A percentile compares a stretch with the other conserved stretches of the same genome.
Conservation (phyloP, 1,139 yeast genomes). For the Saccharomyces pastorianus region DNA sequence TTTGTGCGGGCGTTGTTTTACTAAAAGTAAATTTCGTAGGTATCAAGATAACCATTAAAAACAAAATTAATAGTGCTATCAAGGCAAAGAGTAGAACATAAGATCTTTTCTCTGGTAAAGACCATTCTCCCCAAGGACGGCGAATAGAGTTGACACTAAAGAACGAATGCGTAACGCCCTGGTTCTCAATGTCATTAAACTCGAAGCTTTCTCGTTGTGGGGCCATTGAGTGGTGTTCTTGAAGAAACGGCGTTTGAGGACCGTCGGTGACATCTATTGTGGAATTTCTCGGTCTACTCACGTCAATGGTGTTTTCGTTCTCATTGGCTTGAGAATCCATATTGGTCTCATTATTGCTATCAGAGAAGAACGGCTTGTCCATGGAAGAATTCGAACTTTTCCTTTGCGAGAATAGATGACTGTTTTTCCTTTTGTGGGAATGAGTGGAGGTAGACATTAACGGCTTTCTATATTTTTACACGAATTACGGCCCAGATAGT, state of each 20-base stretch:
- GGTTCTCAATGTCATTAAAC: background rate
- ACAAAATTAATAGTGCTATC: background rate
- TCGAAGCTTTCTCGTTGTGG: background rate
- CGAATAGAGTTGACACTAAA: background rate
- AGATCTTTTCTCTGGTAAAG: background rate
- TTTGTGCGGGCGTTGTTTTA: background rate
- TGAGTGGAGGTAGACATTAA: background rate
- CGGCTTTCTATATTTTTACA: background rate
- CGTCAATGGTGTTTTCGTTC: background rate
- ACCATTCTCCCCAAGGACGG: background rate
- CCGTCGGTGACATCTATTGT: background rate
- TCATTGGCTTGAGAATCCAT: slow-evolving; percentile 1
- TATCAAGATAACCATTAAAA: background rate
- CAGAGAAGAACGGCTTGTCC: background rate
- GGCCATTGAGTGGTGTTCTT: background rate
- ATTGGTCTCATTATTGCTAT: background rate
- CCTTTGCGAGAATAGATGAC: slow-evolving; percentile 9
- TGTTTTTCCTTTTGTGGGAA: slow-evolving; percentile 11
- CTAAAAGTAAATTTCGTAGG: background rate
- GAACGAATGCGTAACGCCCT: background rate
- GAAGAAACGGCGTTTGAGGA: background rate
- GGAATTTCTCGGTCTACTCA: background rate
- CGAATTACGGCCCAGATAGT: background rate
- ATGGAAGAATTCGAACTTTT: slow-evolving; percentile 8
- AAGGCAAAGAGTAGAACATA: background rate